Evolutionary conservation across 2,329 filamentous ascomycete genomes (phyloP), one percentile per base, ranked within the genome.

Genomic region (Fusarium coicis): DNA sequence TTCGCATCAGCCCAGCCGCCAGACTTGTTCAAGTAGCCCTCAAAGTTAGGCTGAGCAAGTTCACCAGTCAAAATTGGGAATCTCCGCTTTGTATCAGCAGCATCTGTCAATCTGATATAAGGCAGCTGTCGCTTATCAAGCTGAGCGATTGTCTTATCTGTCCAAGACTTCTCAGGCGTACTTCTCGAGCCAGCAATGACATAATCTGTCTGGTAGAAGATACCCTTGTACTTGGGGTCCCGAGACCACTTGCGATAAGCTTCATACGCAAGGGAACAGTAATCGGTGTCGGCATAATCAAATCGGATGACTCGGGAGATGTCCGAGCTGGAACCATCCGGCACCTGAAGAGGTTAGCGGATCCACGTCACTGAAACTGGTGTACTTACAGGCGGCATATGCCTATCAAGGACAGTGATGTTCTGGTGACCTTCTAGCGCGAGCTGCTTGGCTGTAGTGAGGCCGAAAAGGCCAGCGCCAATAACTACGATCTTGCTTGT

Each of bases 241-340:
- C 42, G 50, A 1, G 56, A 59, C 73, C 73, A 75, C 12, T 54
- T 58, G 21, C 34, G 37, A 47, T 75, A 75, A 4, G 72, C 73
- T 16, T 75, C 70, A 15, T 66, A 61, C 10, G 88, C 90, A 28
- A 93, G 86, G 32, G 82, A 80, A 10, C 89, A 85, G 78, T 93
- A 93, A 19, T 87, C 84, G 2, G 85, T 80, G 69, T 90, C 86
- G 21, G 89, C 88, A 73, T 93, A 93, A 82, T 93, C 92, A 56
- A 79, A 74, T 8, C 82, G 78, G 44, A 83, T 77, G 37, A 83
- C 77, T 36, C 81, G 79, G 10, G 81, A 83, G 18, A 80, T 78
- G 69, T 83, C 81, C 49, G 79, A 78, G 58, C 80, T 81, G 47
- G 80, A 79, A 26, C 78, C 79, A 40, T 83, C 79, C 1, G 77